Conservation (phyloP, 2,329 filamentous ascomycete genomes). For the Colletotrichum abscissum region DNA sequence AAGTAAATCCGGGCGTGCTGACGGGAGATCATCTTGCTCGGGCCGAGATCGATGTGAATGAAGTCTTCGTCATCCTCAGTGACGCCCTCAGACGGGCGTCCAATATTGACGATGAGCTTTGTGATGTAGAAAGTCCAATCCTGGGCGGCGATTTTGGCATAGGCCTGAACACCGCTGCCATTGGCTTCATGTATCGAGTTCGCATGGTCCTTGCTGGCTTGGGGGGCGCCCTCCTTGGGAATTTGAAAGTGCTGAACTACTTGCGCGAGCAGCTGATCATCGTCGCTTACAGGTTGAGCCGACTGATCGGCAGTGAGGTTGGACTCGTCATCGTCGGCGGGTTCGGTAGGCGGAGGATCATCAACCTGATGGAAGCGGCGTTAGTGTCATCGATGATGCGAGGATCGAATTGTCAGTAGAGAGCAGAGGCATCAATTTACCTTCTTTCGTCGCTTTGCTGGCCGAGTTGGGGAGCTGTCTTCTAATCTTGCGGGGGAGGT, state of each 20-base stretch:
- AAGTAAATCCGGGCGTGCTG: constrained; percentile 82
- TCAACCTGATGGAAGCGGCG: constrained; percentile 46
- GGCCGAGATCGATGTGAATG: constrained; percentile 89
- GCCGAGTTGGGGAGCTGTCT: constrained; percentile 69
- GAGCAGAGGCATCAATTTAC: constrained; percentile 47
- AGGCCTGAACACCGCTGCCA: constrained; percentile 75
- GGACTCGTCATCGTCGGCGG: constrained; percentile 58
- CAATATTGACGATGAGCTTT: constrained; percentile 80
- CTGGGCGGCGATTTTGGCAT: constrained; percentile 83
- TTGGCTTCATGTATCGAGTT: constrained; percentile 73
- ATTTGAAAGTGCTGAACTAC: constrained; percentile 62
- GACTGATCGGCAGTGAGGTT: constrained; percentile 55
- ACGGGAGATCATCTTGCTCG: constrained; percentile 83
- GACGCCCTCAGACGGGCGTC: constrained; percentile 70
- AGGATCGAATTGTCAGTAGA: background rate
- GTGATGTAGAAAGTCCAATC: constrained; percentile 90
- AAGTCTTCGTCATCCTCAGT: constrained; percentile 59
- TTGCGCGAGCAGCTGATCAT: constrained; percentile 67
- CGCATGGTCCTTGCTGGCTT: constrained; percentile 71
- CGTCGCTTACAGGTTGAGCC: constrained; percentile 55
- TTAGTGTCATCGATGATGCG: constrained; percentile 4
- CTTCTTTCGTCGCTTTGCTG: constrained; percentile 74
- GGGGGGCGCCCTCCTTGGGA: constrained; percentile 59
- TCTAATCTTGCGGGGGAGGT: constrained; percentile 50
- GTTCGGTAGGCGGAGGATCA: constrained; percentile 51